These are phyloP conservation scores for Cutaneotrichosporon dermatis DNA, from an alignment of 1,284 basidiomycete genomes.

Conservation along the genomic window DNA sequence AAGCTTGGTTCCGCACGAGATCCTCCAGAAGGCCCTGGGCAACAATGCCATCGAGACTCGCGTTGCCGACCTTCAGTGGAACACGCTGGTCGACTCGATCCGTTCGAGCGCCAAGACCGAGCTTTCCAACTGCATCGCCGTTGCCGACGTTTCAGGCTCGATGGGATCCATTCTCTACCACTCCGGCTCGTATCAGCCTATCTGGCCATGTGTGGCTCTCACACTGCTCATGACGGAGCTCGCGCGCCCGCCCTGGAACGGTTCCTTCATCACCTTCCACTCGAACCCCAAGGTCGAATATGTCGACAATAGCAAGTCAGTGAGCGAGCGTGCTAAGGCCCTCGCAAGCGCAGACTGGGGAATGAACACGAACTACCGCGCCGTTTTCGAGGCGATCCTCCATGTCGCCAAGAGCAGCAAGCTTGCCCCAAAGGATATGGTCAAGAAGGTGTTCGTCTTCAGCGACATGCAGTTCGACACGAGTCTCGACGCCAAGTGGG, in stretches of 20 bases:
- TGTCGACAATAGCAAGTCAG: slow-evolving; percentile 50
- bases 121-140: slow-evolving; percentile 60
- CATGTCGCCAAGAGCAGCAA: slow-evolving; percentile 57
- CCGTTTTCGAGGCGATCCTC: slow-evolving; percentile 50
- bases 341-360: slow-evolving; percentile 54
- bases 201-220: slow-evolving; percentile 60
- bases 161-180: slow-evolving; percentile 53
- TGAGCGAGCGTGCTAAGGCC: slow-evolving; percentile 44
- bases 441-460: slow-evolving; percentile 68
- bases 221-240: slow-evolving; percentile 63
- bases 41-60: slow-evolving; percentile 23
- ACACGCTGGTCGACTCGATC: slow-evolving; percentile 56
- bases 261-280: slow-evolving; percentile 66
- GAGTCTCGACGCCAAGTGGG: slow-evolving; percentile 28
- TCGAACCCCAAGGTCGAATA: slow-evolving; percentile 53
- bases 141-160: slow-evolving; percentile 69
- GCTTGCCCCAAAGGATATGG: slow-evolving; percentile 63
- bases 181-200: slow-evolving; percentile 48
- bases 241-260: slow-evolving; percentile 60
- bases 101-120: slow-evolving; percentile 52
- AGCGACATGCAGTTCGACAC: slow-evolving; percentile 71
- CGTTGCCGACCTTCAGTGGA: slow-evolving; percentile 63
- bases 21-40: slow-evolving; percentile 21
- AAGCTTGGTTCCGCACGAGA: slow-evolving; percentile 29
- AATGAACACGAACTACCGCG: slow-evolving; percentile 57